phyloP scores from a whole-genome alignment of 345 rosid genomes.

The Raphanus sativus region DNA sequence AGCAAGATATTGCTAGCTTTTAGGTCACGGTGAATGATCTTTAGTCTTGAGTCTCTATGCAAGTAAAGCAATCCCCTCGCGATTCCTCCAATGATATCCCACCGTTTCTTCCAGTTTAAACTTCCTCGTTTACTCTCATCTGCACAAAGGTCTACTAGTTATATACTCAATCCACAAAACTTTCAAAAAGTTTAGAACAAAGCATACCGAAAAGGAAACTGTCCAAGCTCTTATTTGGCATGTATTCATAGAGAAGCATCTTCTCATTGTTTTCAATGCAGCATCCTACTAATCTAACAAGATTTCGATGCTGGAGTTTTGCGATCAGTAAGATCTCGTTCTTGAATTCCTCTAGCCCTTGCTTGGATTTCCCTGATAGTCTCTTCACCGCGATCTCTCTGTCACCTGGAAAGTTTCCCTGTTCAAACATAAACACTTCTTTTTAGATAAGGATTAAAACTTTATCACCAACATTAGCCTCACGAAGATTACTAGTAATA shows the following conservation, averaged over 20 bases:
- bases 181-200: too few species aligned
- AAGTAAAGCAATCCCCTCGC: conserved; percentile 46
- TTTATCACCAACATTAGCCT: not conserved
- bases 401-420: conserved; percentile 43
- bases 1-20: conserved; percentile 50
- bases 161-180: too few species aligned
- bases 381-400: conserved; percentile 50
- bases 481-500: not conserved
- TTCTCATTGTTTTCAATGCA: conserved; percentile 43
- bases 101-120: conserved; percentile 40
- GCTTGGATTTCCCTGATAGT: conserved; percentile 40
- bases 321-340: conserved; percentile 45
- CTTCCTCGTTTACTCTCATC: conserved; percentile 30
- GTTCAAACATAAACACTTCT: not conserved
- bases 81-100: conserved; percentile 40
- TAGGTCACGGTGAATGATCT: conserved; percentile 48
- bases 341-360: conserved; percentile 47
- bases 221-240: conserved; percentile 48
- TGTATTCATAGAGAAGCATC: conserved; percentile 46
- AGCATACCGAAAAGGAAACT: conserved; percentile 42
- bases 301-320: conserved; percentile 50
- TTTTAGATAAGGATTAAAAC: not conserved
- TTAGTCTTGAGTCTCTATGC: conserved; percentile 46
- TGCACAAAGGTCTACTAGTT: too few species aligned
- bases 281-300: conserved; percentile 46